Evolutionary conservation across 805 yeast genomes (phyloP).

Genomic region (Candida maesae): DNA sequence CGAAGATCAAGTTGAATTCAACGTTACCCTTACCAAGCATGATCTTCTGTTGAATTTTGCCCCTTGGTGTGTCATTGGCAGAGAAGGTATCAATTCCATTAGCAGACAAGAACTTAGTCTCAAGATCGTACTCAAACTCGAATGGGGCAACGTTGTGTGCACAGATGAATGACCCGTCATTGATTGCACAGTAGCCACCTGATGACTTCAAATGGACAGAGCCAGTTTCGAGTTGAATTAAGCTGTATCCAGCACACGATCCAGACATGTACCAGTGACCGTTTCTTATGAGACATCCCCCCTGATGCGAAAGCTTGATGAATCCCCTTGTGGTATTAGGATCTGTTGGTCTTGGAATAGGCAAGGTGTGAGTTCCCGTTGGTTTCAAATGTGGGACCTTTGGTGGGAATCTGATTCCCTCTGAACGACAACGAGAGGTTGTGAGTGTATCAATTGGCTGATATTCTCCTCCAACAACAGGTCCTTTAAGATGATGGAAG

Average conservation of each 20-base stretch:
- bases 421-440: constrained; percentile 59
- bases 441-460: constrained; percentile 55
- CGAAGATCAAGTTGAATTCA: constrained; percentile 31
- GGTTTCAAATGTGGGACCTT: constrained; percentile 25
- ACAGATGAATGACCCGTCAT: constrained; percentile 23
- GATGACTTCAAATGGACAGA: constrained; percentile 55
- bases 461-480: constrained; percentile 62
- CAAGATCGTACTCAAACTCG: constrained; percentile 12
- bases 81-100: constrained; percentile 12
- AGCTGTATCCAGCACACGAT: constrained; percentile 73
- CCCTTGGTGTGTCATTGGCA: constrained; percentile 21
- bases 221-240: constrained; percentile 40
- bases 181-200: constrained; percentile 67
- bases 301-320: constrained; percentile 44
- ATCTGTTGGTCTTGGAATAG: constrained; percentile 28
- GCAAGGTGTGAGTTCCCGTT: constrained; percentile 16
- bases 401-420: constrained; percentile 66
- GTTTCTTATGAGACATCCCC: constrained; percentile 77
- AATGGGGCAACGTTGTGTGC: constrained; percentile 58
- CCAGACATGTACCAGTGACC: constrained; percentile 83
- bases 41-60: constrained; percentile 46
- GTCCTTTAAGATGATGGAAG: constrained; percentile 65
- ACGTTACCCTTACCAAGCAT: constrained; percentile 38
- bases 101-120: constrained; percentile 6
- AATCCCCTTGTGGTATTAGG: constrained; percentile 36